phyloP scores from a whole-genome alignment of 2,329 filamentous ascomycete species.

The Colletotrichum filicis region DNA sequence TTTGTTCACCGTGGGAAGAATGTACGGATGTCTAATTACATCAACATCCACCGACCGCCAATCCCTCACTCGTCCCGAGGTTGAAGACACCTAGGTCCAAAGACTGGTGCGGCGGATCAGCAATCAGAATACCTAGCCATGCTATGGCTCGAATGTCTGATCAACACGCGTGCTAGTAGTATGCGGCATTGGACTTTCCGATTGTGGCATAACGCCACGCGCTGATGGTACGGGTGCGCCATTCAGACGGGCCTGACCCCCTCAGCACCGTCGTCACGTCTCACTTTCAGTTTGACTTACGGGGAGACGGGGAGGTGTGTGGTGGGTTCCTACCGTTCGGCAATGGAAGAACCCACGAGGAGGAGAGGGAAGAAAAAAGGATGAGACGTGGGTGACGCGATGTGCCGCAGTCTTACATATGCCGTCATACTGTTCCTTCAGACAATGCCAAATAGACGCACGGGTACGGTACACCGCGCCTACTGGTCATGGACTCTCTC shows the following conservation, averaged over 20 bases:
- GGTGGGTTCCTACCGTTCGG: not conserved
- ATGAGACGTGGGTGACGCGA: not conserved
- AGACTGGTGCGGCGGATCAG: slow-evolving; percentile 1
- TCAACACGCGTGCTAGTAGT: not conserved
- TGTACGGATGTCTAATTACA: not conserved
- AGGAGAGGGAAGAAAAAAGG: not conserved
- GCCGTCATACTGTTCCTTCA: slow-evolving; percentile 1
- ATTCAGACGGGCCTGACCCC: not conserved
- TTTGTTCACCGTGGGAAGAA: not conserved
- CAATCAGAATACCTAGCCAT: not conserved
- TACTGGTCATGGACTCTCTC: not conserved
- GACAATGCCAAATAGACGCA: not conserved
- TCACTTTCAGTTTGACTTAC: too few relatives aligned
- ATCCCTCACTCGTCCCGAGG: not conserved
- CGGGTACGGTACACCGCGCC: slow-evolving; percentile 1
- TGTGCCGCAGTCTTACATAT: not conserved
- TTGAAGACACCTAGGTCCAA: not conserved
- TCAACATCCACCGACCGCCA: too few relatives aligned
- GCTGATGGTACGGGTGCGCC: slow-evolving; percentile 12
- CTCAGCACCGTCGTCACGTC: not conserved
- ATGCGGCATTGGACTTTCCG: slow-evolving; percentile 11
- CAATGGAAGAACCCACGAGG: not conserved
- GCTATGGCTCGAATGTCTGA: slow-evolving; percentile 6
- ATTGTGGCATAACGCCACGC: slow-evolving; percentile 17
- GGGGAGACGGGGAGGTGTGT: not conserved